Base-by-base conservation (phyloP, 2,329 filamentous ascomycete species). In the Hypoxylon sp. region DNA sequence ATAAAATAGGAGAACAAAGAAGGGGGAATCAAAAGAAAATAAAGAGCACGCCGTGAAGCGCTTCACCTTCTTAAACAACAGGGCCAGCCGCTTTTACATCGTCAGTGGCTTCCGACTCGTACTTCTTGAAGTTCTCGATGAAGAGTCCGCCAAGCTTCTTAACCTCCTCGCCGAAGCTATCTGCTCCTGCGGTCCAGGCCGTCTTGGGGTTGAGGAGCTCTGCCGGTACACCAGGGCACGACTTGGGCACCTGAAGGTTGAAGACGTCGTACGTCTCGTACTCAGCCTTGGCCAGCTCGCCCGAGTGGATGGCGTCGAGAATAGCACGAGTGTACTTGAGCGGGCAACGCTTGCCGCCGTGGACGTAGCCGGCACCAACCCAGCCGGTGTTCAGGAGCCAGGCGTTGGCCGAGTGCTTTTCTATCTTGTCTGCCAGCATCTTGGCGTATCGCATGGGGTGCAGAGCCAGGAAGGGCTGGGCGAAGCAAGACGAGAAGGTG, bases 321-420 rank as follows among this genome's bases (percentile, higher is more conserved):
- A 99, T 98, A 71, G 95, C 94, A 72, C 95, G 93, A 33, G 95
- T 99, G 84, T 98, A 99, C 83, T 97, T 97, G 76, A 98, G 86
- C 35, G 94, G 94, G 86, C 94, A 98, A 69, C 94, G 90, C 87
- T 96, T 96, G 77, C 93, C 93, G 67, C 93, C 94, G 72, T 92
- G 95, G 63, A 91, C 87, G 72, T 91, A 91, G 66, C 89, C 89
- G 65, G 89, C 89, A 46, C 89, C 89, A 61, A 91, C 85, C 70
- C 87, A 91, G 74, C 88, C 91, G 48, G 91, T 86, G 69, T 84
- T 87, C 67, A 99, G 89, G 68, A 99, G 85, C 95, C 95, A 99
- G 70, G 94, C 95, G 76, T 97, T 96, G 79, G 92, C 89, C 72
- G 92, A 91, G 88, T 99, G 92, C 69, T 91, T 77, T 73, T 94